Base-by-base conservation (phyloP, 192 early-diverging fungal genomes). In the Entomortierella lignicola region DNA sequence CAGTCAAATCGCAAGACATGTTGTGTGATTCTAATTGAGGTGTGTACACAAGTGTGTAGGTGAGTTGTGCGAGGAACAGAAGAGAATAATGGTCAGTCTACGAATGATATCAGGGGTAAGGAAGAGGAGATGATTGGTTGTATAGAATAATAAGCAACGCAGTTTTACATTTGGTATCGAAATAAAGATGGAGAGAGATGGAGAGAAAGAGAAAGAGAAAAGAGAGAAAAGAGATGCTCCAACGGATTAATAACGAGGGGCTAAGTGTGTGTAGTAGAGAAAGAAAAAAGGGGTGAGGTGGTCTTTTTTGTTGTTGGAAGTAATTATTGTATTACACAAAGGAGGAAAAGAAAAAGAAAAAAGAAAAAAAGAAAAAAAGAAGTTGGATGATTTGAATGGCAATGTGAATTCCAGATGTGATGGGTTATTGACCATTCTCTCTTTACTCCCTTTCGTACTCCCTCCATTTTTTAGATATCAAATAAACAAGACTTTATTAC, bases 1-100 rank as follows among this genome's bases (percentile, higher is more conserved):
- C 88, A 54, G 83, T 80, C 66, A 91, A 81, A 67, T 91, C 88
- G 81, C 89, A 91, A 43, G 87, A 88, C 87, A 88, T 57, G 26
- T 52, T 15, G 20, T 11, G 50, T 18, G 18, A n/a, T 25, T 11
- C 5, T 21, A 15, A 15, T 25, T 29, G 3, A 8, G 60, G 2
- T 29, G 60, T 48, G 8, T 29, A 41, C 2, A 11, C 5, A 41
- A 30, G 60, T 8, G 30, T 48, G 27, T 25, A 27, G 26, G 7
- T 48, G 23, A 29, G 17, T 41, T 62, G 60, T 29, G 54, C 4
- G 27, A 30, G 29, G 27, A 55, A 30, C 12, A 11, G 21, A 55
- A 48, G 50, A 52, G 62, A 47, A 32, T 7, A 29, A 48, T 11
- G 27, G 47, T 63, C 18, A 43, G 43, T 25, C 26, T 23, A 30